Evolutionary conservation across 1,284 basidiomycete species (phyloP), one percentile per base, ranked within the genome.

Genomic region (Ceratobasidium papillatum): DNA sequence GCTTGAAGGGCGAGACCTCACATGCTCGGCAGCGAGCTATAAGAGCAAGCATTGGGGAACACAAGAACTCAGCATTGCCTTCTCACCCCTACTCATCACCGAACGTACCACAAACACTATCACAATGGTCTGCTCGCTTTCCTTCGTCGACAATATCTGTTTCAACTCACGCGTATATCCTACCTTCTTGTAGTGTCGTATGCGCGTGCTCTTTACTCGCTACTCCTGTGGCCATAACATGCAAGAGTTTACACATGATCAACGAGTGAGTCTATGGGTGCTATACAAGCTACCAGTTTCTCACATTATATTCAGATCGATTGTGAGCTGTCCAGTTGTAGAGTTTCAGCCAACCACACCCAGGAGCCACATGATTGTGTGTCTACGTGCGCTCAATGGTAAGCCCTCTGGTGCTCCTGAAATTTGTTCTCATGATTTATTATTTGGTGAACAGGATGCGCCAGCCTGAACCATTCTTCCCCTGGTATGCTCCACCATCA

Each of bases 151-250:
- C 19, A 36, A 58, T 45, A 1, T 27, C 22, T 47, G 66, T 45
- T 59, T 38, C 38, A 58, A 71, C 54, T 43, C 65, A 52, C 45
- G 8, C 17, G 34, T 25, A 8, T 45, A 19, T 34, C 34, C 9
- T 19, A n/a, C 25, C 52, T 59, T n/a, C 27, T 19, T 41, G 4
- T 17, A 72, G 69, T 72, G 69, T 52, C 69, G 69, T 58, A 62
- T 72, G 69, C 69, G 69, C 52, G 58, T 72, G 43, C 58, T 72
- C 22, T 72, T 72, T 58, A 72, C 69, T 62, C 69, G 69, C 32
- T 72, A 72, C 51, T 17, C 58, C 32, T 72, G 69, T 51, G 69
- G 69, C 9, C 69, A 72, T 34, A 72, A 72, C 69, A 4, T 72
- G 32, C 69, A 72, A 52, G 69, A 72, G 41, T 61, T 72, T 47